Conservation (phyloP, 2,329 filamentous ascomycete genomes). For the Akanthomyces dipterigenus region DNA sequence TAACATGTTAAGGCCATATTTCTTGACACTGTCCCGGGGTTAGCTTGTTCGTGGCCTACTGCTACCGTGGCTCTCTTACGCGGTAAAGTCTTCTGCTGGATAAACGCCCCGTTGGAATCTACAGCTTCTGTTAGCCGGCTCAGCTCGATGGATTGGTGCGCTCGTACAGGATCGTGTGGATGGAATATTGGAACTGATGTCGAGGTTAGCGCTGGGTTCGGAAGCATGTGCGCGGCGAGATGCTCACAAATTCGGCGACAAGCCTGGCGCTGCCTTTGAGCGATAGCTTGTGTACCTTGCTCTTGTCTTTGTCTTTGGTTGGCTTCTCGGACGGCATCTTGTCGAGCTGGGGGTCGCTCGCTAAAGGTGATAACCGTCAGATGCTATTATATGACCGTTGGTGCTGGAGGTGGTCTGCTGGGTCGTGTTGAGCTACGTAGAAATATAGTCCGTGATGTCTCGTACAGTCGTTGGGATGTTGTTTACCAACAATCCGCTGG, state of each 20-base stretch:
- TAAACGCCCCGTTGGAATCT: constrained; percentile 84
- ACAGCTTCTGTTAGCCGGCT: neutral
- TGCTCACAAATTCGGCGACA: constrained; percentile 86
- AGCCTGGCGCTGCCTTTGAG: constrained; percentile 79
- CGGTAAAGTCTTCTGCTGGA: constrained; percentile 92
- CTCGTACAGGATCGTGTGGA: constrained; percentile 85
- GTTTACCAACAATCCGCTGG: neutral
- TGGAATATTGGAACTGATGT: constrained; percentile 85
- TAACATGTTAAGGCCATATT: constrained; percentile 98
- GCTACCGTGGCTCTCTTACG: constrained; percentile 45
- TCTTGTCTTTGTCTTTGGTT: constrained; percentile 55
- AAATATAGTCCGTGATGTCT: neutral
- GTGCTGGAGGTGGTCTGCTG: too few relatives aligned
- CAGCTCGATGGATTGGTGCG: neutral
- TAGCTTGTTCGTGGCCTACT: neutral
- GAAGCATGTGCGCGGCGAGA: constrained; percentile 8
- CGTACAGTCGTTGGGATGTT: neutral
- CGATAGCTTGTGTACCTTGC: constrained; percentile 91
- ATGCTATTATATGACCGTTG: neutral
- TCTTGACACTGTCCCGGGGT: constrained; percentile 60
- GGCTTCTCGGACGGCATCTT: constrained; percentile 9
- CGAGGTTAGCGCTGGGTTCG: neutral
- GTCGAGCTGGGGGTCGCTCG: neutral
- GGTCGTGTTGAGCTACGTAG: neutral
- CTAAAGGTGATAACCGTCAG: too few relatives aligned